Evolutionary conservation across 306 rosid species (phyloP), one percentile per base, ranked within the genome.

Genomic region (Vicia villosa): DNA sequence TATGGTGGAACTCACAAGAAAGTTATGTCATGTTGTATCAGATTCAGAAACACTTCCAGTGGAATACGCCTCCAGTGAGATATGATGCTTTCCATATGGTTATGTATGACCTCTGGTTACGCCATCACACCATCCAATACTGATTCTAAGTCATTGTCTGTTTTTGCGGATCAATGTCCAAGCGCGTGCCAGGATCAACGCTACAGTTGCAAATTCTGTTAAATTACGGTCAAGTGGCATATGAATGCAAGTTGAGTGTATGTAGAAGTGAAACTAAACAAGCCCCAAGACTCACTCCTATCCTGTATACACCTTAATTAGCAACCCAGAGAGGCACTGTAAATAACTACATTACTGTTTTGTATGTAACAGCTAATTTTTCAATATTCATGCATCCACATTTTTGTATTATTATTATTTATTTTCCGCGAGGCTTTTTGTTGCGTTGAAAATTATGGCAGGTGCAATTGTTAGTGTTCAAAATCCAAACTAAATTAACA

Each of bases 51-150:
- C 99, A 94, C 73, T 94, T 88, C 79, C 92, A 91, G 38, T 94
- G 99, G 99, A 91, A 94, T 79, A 68, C 99, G 8, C 97, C 97
- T 3, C 92, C 99, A 11, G 38, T 83, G 60, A 85, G 80, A 75
- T 80, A 51, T 26, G 97, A 95, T 82, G 96, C 92, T 68, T 91
- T 95, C 74, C 95, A 95, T 75, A 84, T 91, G 99, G 96, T 91
- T 47, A 95, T 91, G 95, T 91, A 94, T 72, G 96, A 95, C 50
- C 96, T 95, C 62, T 95, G 99, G 96, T 74, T 91, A 75, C 96
- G 91, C 74, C 97, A 75, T 73, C 92, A 87, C 84, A 85, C 86
- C 16, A 79, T 95, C 77, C 83, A 87, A 77, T 95, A 89, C 69
- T 94, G 83, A 86, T 74, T 6, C 16, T 12, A 32, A 2, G 30